Conservation (phyloP, 1,284 basidiomycete species). For the Ustilago tritici region DNA sequence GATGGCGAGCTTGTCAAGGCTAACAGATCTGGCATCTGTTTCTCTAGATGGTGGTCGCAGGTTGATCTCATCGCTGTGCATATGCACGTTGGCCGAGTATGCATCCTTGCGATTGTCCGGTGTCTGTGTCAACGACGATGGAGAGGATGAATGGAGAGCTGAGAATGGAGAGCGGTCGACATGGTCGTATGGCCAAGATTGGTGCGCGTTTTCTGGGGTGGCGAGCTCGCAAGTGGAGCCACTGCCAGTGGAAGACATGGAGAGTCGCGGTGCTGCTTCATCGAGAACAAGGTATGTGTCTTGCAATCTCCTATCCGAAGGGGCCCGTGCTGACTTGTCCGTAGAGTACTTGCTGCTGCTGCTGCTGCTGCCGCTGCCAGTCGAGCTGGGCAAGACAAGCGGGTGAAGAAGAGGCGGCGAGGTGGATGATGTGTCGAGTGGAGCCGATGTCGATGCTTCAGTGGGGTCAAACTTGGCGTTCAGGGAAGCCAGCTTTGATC, state of each 20-base stretch:
- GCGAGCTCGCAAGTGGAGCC: conserved; percentile 44
- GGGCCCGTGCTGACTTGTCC: not conserved
- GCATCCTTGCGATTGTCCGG: conserved; percentile 8
- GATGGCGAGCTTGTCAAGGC: conserved; percentile 25
- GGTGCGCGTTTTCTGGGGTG: conserved; percentile 48
- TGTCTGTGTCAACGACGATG: conserved; percentile 1
- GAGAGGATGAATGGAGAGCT: conserved; percentile 16
- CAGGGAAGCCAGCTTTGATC: not conserved
- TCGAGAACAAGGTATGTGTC: conserved; percentile 10
- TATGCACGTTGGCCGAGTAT: not conserved
- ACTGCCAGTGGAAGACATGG: conserved; percentile 55
- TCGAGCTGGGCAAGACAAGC: conserved; percentile 19
- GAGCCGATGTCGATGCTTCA: not conserved
- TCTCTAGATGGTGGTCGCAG: conserved; percentile 17
- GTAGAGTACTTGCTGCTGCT: not conserved
- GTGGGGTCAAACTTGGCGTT: not conserved
- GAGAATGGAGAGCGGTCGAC: conserved; percentile 14
- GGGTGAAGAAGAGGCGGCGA: conserved; percentile 26
- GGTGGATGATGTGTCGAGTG: conserved; percentile 10
- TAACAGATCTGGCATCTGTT: conserved; percentile 8
- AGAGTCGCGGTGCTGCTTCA: conserved; percentile 47
- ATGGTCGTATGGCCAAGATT: conserved; percentile 31
- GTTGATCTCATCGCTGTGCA: not conserved
- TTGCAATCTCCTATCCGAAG: not conserved
- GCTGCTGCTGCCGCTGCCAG: not conserved